Percentiles rank a stretch among this genome's conserved stretches.
Conservation (phyloP, 495 filamentous ascomycete species). For the Tuber magnatum region DNA sequence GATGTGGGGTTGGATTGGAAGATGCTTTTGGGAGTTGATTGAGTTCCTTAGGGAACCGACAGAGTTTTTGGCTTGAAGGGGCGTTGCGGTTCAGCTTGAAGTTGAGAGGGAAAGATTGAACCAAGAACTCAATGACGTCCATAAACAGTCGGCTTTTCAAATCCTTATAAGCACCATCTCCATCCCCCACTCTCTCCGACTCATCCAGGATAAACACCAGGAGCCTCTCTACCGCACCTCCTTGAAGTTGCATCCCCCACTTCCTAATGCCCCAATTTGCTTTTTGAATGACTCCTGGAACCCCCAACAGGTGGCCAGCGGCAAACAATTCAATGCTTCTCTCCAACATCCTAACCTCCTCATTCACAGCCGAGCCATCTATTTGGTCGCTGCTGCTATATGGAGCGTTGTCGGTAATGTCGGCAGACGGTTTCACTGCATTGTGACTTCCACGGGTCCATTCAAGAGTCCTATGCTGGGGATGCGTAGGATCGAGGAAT, state of each 20-base stretch:
- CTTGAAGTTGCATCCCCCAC: conserved; percentile 36
- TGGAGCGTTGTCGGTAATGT: conserved; percentile 5
- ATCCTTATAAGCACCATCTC: conserved; percentile 12
- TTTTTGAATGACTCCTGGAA: conserved; percentile 33
- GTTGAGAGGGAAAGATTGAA: conserved; percentile 26
- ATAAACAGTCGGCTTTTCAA: conserved; percentile 27
- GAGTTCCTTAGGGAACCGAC: conserved; percentile 19
- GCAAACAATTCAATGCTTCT: conserved; percentile 31
- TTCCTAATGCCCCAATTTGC: conserved; percentile 28
- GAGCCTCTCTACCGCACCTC: conserved; percentile 32
- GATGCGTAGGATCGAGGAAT: conserved; percentile 35
- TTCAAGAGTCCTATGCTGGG: conserved; percentile 31
- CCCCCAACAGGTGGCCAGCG: conserved; percentile 31
- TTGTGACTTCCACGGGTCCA: conserved; percentile 20
- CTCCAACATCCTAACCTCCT: conserved; percentile 36
- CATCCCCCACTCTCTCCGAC: conserved; percentile 11
- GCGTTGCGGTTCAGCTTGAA: conserved; percentile 35
- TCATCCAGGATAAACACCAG: conserved; percentile 32
- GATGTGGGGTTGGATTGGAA: neutral
- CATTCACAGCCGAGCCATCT: neutral
- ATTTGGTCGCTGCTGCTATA: neutral
- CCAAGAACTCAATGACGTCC: conserved; percentile 34
- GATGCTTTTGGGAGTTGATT: conserved; percentile 11
- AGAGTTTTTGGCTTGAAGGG: conserved; percentile 29
- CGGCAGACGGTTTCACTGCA: neutral